phyloP scores from a whole-genome alignment of 2,329 filamentous ascomycete genomes.

The Colletotrichum sp. region DNA sequence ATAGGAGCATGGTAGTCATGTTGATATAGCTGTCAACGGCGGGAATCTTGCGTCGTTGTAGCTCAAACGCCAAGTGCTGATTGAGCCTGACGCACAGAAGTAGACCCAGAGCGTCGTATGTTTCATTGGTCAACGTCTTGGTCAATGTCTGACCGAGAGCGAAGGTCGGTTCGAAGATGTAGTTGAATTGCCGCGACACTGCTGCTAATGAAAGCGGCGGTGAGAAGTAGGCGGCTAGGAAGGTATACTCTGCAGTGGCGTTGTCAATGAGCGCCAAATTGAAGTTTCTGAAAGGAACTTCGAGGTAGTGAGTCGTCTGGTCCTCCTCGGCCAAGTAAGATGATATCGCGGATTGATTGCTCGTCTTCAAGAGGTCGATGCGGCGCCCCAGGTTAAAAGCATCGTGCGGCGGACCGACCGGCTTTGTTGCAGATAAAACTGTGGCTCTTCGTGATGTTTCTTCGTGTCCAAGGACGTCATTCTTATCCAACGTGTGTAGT shows the following conservation, averaged over 20 bases:
- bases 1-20: constrained; percentile 92
- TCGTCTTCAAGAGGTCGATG: constrained; percentile 78
- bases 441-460: constrained; percentile 69
- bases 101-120: constrained; percentile 84
- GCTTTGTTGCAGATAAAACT: constrained; percentile 57
- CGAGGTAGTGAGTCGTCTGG: constrained; percentile 82
- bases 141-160: constrained; percentile 80
- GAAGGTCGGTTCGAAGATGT: constrained; percentile 91
- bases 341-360: constrained; percentile 77
- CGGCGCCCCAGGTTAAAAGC: constrained; percentile 88
- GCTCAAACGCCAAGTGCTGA: constrained; percentile 91
- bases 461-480: constrained; percentile 83
- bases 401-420: constrained; percentile 72
- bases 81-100: constrained; percentile 92
- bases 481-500: constrained; percentile 81
- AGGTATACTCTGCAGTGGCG: constrained; percentile 91
- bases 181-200: constrained; percentile 82
- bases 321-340: constrained; percentile 94
- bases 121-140: constrained; percentile 75
- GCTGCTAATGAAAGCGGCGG: constrained; percentile 76
- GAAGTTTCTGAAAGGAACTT: constrained; percentile 91
- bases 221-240: constrained; percentile 88
- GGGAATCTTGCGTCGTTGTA: constrained; percentile 90
- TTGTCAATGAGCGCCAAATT: constrained; percentile 95
- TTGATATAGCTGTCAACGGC: constrained; percentile 92